Evolutionary conservation across 768 basidiomycete species (phyloP).

Genomic region (Podaxis rugospora): DNA sequence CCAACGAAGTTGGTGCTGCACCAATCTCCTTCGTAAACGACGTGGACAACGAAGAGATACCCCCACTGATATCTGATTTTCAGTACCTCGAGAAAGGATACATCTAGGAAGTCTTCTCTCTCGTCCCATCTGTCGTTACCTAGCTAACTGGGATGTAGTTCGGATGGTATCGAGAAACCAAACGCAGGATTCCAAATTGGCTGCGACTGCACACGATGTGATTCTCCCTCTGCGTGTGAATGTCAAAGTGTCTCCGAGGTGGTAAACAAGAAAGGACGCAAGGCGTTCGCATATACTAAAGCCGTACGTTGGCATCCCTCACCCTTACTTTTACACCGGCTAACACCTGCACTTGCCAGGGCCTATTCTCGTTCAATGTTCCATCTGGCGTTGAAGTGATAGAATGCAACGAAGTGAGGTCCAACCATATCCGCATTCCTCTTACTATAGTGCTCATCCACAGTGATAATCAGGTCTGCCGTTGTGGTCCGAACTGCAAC

Average conservation of each 20-base stretch:
- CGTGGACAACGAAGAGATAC: constrained; percentile 40
- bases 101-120: constrained; percentile 33
- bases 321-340: not conserved
- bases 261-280: constrained; percentile 21
- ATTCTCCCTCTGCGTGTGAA: constrained; percentile 30
- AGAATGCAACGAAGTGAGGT: constrained; percentile 59
- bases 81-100: constrained; percentile 52
- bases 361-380: constrained; percentile 41
- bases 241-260: constrained; percentile 47
- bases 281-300: constrained; percentile 39
- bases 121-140: constrained; percentile 7
- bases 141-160: constrained; percentile 9
- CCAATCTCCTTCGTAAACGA: constrained; percentile 32
- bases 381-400: constrained; percentile 47
- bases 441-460: not conserved
- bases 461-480: constrained; percentile 32
- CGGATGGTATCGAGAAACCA: constrained; percentile 16
- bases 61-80: constrained; percentile 38
- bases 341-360: constrained; percentile 26
- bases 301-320: constrained; percentile 21
- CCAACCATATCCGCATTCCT: not conserved
- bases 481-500: constrained; percentile 38
- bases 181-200: constrained; percentile 29
- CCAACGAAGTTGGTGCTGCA: constrained; percentile 24
- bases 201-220: constrained; percentile 41